A percentile compares a stretch with the other conserved stretches of the same genome.
phyloP scores from a whole-genome alignment of 345 rosid species.

The Orychophragmus violaceus region DNA sequence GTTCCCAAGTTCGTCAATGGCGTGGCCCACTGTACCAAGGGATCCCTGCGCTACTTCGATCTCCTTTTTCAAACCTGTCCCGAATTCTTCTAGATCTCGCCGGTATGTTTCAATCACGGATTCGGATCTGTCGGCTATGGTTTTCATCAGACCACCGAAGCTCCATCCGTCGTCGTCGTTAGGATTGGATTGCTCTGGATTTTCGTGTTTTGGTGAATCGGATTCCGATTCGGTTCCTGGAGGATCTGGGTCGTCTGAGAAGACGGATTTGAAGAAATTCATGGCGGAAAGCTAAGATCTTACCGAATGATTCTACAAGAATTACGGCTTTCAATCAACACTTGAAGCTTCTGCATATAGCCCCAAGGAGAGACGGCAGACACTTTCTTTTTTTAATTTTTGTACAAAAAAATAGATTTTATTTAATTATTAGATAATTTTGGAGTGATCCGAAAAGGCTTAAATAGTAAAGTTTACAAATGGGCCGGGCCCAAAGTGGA shows the following conservation, averaged over 20 bases:
- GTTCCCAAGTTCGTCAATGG: conserved; percentile 65
- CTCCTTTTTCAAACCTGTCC: conserved; percentile 79
- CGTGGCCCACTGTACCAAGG: conserved; percentile 53
- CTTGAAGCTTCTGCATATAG: too few species aligned
- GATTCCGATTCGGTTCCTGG: conserved; percentile 36
- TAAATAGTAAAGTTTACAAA: too few species aligned
- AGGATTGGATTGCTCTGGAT: conserved; percentile 3
- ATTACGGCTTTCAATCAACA: too few species aligned
- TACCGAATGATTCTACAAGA: too few species aligned
- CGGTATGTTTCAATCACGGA: conserved; percentile 80
- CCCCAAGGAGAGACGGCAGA: too few species aligned
- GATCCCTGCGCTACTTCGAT: conserved; percentile 90
- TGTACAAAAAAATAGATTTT: too few species aligned
- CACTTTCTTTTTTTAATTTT: too few species aligned
- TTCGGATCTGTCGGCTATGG: conserved; percentile 60
- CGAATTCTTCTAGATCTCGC: conserved; percentile 80
- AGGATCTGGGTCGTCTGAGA: conserved; percentile 52
- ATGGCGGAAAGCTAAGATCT: conserved; percentile 31
- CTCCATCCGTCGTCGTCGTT: conserved; percentile 34
- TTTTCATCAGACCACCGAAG: conserved; percentile 60
- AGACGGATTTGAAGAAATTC: conserved; percentile 88
- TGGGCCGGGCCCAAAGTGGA: too few species aligned
- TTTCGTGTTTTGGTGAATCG: conserved; percentile 22
- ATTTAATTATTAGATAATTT: too few species aligned
- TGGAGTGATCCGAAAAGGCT: too few species aligned